Percentiles rank a stretch among this genome's conserved stretches.
Conservation (phyloP, 495 filamentous ascomycete species). For the Eremomyces bilateralis region DNA sequence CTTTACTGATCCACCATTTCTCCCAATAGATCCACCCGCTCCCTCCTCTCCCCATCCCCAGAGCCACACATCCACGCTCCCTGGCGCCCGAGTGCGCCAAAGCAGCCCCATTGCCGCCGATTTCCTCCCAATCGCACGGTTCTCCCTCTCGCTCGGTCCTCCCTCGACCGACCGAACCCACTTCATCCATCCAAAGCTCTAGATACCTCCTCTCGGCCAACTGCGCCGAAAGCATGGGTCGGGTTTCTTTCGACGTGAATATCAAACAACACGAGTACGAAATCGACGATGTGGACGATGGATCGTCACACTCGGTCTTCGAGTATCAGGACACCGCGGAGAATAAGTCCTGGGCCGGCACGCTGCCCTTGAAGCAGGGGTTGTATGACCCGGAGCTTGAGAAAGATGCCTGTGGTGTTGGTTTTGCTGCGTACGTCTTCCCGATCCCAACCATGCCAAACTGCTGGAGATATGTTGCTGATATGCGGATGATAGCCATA, state of each 20-base stretch:
- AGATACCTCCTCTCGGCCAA: conserved; percentile 13
- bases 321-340: conserved; percentile 66
- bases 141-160: too few species aligned
- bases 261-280: conserved; percentile 33
- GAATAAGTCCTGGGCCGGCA: conserved; percentile 84
- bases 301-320: conserved; percentile 42
- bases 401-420: conserved; percentile 99
- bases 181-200: background rate
- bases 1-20: background rate
- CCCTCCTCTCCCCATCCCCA: background rate
- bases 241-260: conserved; percentile 35
- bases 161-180: too few species aligned
- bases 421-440: conserved; percentile 82
- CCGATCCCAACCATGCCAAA: background rate
- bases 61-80: too few species aligned
- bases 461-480: conserved; percentile 1
- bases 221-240: conserved; percentile 39
- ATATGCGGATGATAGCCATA: conserved; percentile 38
- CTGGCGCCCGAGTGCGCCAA: too few species aligned
- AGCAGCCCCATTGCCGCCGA: too few species aligned
- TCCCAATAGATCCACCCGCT: background rate
- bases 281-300: conserved; percentile 27
- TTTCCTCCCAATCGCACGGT: too few species aligned
- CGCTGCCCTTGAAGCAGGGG: conserved; percentile 91
- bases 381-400: conserved; percentile 91